Conservation (phyloP, 495 filamentous ascomycete genomes). For the Penicillium dipodomyicola region DNA sequence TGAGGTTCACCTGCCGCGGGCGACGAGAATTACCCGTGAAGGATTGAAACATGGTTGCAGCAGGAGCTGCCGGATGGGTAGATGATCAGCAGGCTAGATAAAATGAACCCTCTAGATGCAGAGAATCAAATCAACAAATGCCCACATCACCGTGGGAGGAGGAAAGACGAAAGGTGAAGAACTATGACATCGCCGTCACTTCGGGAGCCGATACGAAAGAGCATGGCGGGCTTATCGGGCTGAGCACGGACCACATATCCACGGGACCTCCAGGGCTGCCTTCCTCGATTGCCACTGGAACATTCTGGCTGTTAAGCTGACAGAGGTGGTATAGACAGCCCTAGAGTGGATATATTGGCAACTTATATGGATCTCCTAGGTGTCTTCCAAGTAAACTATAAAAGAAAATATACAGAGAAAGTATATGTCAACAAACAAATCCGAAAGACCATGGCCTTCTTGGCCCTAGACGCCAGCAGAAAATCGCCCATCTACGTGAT, state of each 20-base stretch:
- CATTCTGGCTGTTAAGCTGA: slow-evolving; percentile 2
- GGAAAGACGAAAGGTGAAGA: slow-evolving; percentile 18
- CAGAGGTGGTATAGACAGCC: not conserved
- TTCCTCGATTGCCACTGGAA: slow-evolving; percentile 12
- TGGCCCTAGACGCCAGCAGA: no score
- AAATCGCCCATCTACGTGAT: no score
- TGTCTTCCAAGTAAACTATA: not conserved
- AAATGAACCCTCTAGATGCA: slow-evolving; percentile 16
- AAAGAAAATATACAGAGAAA: not conserved
- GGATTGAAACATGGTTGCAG: slow-evolving; percentile 71
- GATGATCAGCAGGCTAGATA: slow-evolving; percentile 4
- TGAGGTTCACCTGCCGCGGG: slow-evolving; percentile 89
- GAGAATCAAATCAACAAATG: slow-evolving; percentile 12
- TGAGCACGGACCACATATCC: slow-evolving; percentile 20
- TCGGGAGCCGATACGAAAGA: slow-evolving; percentile 19
- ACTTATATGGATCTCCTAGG: not conserved
- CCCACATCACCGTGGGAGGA: slow-evolving; percentile 17
- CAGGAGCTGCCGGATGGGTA: slow-evolving; percentile 11
- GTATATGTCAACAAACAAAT: not conserved
- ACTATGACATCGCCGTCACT: slow-evolving; percentile 32
- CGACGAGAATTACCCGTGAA: slow-evolving; percentile 87
- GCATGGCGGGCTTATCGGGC: slow-evolving; percentile 27
- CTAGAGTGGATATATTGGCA: not conserved
- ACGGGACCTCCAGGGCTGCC: not conserved
- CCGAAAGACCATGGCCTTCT: not conserved